Percentiles rank a stretch among this genome's conserved stretches.
Conservation (phyloP, 1,284 basidiomycete genomes). For the Tylopilus sp. region DNA sequence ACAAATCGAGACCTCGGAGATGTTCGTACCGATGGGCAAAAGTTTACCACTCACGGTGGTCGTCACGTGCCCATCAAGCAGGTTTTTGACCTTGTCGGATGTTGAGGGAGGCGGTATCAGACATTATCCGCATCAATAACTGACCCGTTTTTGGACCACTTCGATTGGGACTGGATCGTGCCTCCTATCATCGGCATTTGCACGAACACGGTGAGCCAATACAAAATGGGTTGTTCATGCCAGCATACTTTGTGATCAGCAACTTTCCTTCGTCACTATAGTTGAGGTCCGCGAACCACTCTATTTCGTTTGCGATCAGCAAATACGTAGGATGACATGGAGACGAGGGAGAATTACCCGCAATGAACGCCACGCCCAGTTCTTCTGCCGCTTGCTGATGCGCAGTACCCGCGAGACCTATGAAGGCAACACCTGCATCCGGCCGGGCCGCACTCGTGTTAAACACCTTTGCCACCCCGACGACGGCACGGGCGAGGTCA, state of each 20-base stretch:
- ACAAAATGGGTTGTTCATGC: no score
- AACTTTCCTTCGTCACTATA: conserved; percentile 55
- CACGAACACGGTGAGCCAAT: neutral
- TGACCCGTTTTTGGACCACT: conserved; percentile 46
- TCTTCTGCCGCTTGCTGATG: conserved; percentile 56
- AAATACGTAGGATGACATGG: neutral
- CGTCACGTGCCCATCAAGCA: conserved; percentile 45
- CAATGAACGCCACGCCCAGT: conserved; percentile 54
- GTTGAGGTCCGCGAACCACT: conserved; percentile 64
- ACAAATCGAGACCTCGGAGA: conserved; percentile 58
- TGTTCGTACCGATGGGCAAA: conserved; percentile 44
- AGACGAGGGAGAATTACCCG: conserved; percentile 39
- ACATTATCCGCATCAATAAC: neutral
- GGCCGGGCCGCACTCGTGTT: conserved; percentile 20
- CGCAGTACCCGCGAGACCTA: conserved; percentile 59
- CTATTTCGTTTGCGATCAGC: conserved; percentile 30
- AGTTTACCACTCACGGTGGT: conserved; percentile 46
- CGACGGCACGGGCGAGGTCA: conserved; percentile 50
- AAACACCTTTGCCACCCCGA: conserved; percentile 52
- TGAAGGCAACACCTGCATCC: conserved; percentile 44
- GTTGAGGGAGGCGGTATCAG: neutral
- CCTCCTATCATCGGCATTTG: conserved; percentile 38
- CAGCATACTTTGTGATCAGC: conserved; percentile 52
- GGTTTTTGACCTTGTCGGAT: conserved; percentile 41
- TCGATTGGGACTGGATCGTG: conserved; percentile 49